Evolutionary conservation across 2,329 filamentous ascomycete species (phyloP).

Genomic region (Sarocladiaceae sp.): DNA sequence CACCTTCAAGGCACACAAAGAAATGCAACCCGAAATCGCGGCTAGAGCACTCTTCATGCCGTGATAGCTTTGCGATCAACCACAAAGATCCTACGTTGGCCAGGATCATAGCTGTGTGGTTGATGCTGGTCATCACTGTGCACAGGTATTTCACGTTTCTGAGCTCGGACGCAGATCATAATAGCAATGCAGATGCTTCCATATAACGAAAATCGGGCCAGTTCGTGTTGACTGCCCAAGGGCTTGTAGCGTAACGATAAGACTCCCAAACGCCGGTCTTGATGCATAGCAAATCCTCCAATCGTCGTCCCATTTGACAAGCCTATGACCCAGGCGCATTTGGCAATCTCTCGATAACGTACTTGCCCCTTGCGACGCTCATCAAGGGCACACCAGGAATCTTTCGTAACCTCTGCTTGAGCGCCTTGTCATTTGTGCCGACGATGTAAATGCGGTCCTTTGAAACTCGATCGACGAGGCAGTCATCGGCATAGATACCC

Average conservation of each 20-base stretch:
- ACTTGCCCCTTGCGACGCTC: constrained; percentile 84
- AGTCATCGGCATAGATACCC: constrained; percentile 79
- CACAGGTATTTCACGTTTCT: too few species aligned
- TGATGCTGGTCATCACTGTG: too few species aligned
- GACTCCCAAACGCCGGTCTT: neutral
- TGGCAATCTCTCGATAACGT: constrained; percentile 87
- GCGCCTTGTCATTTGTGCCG: constrained; percentile 71
- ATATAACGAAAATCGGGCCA: too few species aligned
- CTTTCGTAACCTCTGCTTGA: constrained; percentile 81
- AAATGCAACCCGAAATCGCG: too few species aligned
- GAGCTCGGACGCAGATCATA: too few species aligned
- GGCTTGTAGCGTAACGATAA: neutral
- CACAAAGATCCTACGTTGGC: too few species aligned
- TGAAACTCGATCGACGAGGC: constrained; percentile 69
- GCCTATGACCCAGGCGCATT: constrained; percentile 63
- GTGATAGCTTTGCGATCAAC: too few species aligned
- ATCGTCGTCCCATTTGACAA: neutral
- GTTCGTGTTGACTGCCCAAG: neutral
- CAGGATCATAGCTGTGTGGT: too few species aligned
- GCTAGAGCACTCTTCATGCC: too few species aligned
- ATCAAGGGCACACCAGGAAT: constrained; percentile 63
- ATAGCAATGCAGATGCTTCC: too few species aligned
- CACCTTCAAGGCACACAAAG: too few species aligned
- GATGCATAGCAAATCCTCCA: neutral
- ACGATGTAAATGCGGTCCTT: constrained; percentile 77